Conservation (phyloP, 768 basidiomycete genomes). For the Cantharellus cinnabarinus region DNA sequence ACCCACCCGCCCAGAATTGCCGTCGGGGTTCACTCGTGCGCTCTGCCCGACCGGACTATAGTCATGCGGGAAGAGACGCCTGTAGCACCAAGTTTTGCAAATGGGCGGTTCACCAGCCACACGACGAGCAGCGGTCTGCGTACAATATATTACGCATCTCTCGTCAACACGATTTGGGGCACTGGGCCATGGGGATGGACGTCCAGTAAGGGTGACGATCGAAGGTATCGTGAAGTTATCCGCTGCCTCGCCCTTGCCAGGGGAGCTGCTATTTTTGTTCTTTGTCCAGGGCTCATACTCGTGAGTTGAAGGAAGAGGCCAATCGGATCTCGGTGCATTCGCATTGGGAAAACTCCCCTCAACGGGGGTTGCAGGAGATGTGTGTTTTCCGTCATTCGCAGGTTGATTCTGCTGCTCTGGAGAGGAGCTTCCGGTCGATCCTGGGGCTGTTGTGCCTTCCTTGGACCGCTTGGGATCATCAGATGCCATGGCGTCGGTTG, state of each 20-base stretch:
- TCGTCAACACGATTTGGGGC: neutral
- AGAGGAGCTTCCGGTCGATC: neutral
- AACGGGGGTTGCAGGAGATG: too few species aligned
- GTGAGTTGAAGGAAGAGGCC: neutral
- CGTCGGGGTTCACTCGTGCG: neutral
- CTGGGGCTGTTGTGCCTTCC: too few species aligned
- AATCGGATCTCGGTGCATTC: neutral
- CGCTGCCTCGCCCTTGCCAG: too few species aligned
- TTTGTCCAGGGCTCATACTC: neutral
- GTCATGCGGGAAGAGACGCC: neutral
- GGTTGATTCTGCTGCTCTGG: neutral
- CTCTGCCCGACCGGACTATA: neutral
- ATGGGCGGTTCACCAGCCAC: neutral
- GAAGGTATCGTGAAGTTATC: neutral
- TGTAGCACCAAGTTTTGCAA: neutral
- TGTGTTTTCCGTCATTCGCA: neutral
- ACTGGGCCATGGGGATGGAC: neutral
- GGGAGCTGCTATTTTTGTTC: too few species aligned
- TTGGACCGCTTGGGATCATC: too few species aligned
- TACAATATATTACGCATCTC: slow-evolving; percentile 1
- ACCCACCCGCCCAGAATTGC: neutral
- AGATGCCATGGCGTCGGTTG: too few species aligned
- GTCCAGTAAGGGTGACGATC: neutral
- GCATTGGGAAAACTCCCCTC: neutral
- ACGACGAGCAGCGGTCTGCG: neutral